Evolutionary conservation across 441 rosid genomes (phyloP), one percentile per base, ranked within the genome.

Genomic region (Euphorbia schlechtendalii): DNA sequence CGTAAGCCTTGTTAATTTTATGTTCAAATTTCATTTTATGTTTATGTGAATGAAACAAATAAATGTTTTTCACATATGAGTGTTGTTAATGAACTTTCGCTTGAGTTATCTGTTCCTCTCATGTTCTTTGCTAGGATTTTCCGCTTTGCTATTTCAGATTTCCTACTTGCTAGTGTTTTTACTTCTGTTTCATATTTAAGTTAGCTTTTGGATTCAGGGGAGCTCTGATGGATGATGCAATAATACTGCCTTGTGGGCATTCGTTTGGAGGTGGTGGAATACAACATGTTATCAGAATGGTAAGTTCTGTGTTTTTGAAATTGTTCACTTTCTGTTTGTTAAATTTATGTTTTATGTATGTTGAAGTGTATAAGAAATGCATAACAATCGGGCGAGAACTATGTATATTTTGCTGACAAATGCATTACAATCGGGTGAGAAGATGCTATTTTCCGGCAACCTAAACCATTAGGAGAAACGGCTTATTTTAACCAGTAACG

Each of bases 181-280:
- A 32, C 24, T 64, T 32, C 56, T 49, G 56, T 64, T 21, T n/a
- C 61, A 30, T 58, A 64, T 64, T 71, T 69, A 56, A 61, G 54
- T 66, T 32, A 56, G 69, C 53, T 69, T 34, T 72, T 68, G 72
- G 54, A 69, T 51, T 64, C 80, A 89, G 96, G 67, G 88, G 96
- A 75, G 79, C 81, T 68, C 82, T 92, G 30, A 89, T 92, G 96
- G 89, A 77, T 74, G 98, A 92, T 72, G 98, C 98, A 9, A 84
- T 84, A 76, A 89, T 89, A 61, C 75, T 92, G 81, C 89, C 89
- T 18, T 92, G 96, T 71, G 96, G 98, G 30, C 98, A 92, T 80
- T 89, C 98, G 61, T 92, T 89, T 82, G 92, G 96, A 48, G 71
- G 75, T 20, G 86, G 73, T 65, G 96, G 96, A 34, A 68, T 89